Percentiles rank a stretch among this genome's conserved stretches.
phyloP scores from a whole-genome alignment of 768 basidiomycete genomes.

The Lentinula detonsa region DNA sequence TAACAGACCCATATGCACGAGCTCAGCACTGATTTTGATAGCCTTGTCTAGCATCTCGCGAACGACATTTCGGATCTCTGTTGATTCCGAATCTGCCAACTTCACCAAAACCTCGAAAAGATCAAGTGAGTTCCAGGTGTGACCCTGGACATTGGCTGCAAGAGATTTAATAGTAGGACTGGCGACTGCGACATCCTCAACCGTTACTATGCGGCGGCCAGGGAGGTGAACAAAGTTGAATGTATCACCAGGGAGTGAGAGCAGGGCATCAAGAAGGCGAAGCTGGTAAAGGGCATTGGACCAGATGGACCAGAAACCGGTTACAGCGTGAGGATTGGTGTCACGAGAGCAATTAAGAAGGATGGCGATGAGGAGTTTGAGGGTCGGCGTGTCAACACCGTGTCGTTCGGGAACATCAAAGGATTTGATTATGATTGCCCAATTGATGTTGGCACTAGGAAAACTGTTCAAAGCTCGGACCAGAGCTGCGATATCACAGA shows the following conservation, averaged over 20 bases:
- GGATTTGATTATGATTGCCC: slow-evolving; percentile 76
- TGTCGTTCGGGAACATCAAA: slow-evolving; percentile 84
- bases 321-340: slow-evolving; percentile 70
- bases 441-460: slow-evolving; percentile 65
- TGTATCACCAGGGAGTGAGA: slow-evolving; percentile 83
- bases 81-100: slow-evolving; percentile 63
- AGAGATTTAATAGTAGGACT: slow-evolving; percentile 90
- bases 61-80: slow-evolving; percentile 70
- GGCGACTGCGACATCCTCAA: slow-evolving; percentile 80
- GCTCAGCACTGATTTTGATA: slow-evolving; percentile 87
- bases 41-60: slow-evolving; percentile 93
- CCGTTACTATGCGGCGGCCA: slow-evolving; percentile 75
- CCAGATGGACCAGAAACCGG: slow-evolving; percentile 86
- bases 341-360: slow-evolving; percentile 78
- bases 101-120: slow-evolving; percentile 85
- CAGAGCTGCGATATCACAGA: slow-evolving; percentile 73
- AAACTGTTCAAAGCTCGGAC: slow-evolving; percentile 69
- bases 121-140: slow-evolving; percentile 93
- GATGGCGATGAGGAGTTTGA: slow-evolving; percentile 86
- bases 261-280: slow-evolving; percentile 80
- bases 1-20: slow-evolving; percentile 89
- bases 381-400: slow-evolving; percentile 82
- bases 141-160: slow-evolving; percentile 84
- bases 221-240: slow-evolving; percentile 91
- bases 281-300: slow-evolving; percentile 81